phyloP scores from a whole-genome alignment of 192 early-diverging fungal genomes.

The Podochytrium sp. region DNA sequence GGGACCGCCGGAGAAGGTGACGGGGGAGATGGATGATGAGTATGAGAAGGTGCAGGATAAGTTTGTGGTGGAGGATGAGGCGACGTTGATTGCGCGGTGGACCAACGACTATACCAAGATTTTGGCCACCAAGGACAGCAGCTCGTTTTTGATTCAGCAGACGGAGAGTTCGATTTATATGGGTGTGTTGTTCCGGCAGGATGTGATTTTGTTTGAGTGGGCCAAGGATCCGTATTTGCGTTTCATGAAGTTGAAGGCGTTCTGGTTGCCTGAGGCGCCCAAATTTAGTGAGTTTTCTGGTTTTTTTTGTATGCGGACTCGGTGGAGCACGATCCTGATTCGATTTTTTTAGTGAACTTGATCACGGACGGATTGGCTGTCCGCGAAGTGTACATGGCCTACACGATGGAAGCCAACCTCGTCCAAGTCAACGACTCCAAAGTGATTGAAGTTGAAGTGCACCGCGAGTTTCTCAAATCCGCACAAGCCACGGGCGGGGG shows the following conservation, averaged over 20 bases:
- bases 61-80: slow-evolving; percentile 47
- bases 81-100: slow-evolving; percentile 48
- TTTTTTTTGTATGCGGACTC: no score
- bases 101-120: slow-evolving; percentile 66
- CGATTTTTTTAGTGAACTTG: no score
- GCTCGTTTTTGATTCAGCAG: slow-evolving; percentile 54
- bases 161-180: slow-evolving; percentile 61
- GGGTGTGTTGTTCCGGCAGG: slow-evolving; percentile 53
- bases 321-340: no score
- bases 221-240: slow-evolving; percentile 65
- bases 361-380: slow-evolving; percentile 62
- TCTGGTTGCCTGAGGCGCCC: slow-evolving; percentile 67
- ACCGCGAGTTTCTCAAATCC: slow-evolving; percentile 49
- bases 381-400: slow-evolving; percentile 59
- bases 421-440: slow-evolving; percentile 53
- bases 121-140: slow-evolving; percentile 55
- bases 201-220: slow-evolving; percentile 65
- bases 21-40: slow-evolving; percentile 42
- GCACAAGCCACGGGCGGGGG: slow-evolving; percentile 6
- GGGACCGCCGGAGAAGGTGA: neutral
- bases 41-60: slow-evolving; percentile 35
- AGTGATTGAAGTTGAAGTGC: slow-evolving; percentile 59
- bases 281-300: no score
- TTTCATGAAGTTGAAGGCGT: slow-evolving; percentile 71
- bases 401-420: slow-evolving; percentile 58